phyloP scores from a whole-genome alignment of 257 asterid genomes.

The Gardenia jasminoides region DNA sequence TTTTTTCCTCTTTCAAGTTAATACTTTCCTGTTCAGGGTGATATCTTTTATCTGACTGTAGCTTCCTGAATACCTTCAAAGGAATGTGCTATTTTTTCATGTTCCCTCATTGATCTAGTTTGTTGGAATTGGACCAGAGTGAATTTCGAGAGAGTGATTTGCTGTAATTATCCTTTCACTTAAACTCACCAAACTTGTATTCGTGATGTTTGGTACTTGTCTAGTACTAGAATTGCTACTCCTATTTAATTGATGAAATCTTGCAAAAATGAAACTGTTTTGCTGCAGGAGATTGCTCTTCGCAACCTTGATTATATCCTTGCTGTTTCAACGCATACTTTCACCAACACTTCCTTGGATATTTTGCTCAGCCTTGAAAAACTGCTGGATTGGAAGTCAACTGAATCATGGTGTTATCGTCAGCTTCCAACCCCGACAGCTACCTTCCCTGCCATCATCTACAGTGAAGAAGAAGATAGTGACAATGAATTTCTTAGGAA shows the following conservation, averaged over 20 bases:
- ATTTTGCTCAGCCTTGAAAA: constrained; percentile 74
- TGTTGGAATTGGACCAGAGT: background rate
- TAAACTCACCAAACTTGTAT: background rate
- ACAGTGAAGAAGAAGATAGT: constrained; percentile 78
- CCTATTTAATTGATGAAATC: background rate
- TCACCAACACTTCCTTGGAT: constrained; percentile 63
- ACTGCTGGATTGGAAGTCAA: constrained; percentile 62
- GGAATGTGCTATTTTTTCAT: background rate
- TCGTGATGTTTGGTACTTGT: background rate
- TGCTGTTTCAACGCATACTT: constrained; percentile 64
- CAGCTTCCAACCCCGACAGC: constrained; percentile 94
- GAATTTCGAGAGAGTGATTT: background rate
- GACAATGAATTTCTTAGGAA: constrained; percentile 49
- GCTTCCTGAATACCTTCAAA: background rate
- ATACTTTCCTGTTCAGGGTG: background rate
- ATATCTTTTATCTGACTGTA: background rate
- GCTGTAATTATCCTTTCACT: background rate
- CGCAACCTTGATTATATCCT: constrained; percentile 91
- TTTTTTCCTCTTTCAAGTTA: background rate
- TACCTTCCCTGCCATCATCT: constrained; percentile 71
- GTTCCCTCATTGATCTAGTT: background rate
- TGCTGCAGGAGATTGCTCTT: constrained; percentile 79
- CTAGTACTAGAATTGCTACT: background rate
- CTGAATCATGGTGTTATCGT: constrained; percentile 86
- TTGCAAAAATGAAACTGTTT: background rate